Percentiles rank a stretch among this genome's conserved stretches.
These are phyloP conservation scores for Boletus mariae DNA, from an alignment of 1,284 basidiomycete species.

Conservation along the genomic window DNA sequence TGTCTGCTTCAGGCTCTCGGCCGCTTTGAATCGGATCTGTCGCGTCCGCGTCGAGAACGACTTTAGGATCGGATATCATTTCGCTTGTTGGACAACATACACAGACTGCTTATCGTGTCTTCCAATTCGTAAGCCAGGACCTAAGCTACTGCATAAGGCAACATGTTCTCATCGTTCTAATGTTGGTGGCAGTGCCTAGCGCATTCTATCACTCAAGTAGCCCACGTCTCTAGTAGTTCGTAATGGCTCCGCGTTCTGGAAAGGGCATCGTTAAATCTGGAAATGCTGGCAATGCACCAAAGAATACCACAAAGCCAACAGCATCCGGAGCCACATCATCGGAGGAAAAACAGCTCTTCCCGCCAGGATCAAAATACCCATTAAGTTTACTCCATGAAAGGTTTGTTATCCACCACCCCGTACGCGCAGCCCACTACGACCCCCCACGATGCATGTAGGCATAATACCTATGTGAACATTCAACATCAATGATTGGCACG, in stretches of 20 bases:
- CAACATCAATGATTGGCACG: too few species aligned
- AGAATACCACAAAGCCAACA: conserved; percentile 38
- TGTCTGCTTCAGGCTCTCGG: conserved; percentile 26
- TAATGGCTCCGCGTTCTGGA: conserved; percentile 58
- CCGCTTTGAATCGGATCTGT: conserved; percentile 8
- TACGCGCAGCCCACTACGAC: not conserved
- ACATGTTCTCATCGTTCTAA: too few species aligned
- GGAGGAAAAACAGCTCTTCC: conserved; percentile 60
- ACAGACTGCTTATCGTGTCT: not conserved
- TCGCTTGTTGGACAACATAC: not conserved
- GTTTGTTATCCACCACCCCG: conserved; percentile 32
- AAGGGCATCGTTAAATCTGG: conserved; percentile 82
- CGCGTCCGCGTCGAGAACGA: conserved; percentile 8
- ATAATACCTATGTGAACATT: not conserved
- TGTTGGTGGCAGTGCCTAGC: too few species aligned
- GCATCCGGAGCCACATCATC: conserved; percentile 11
- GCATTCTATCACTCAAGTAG: too few species aligned
- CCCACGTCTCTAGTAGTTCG: too few species aligned
- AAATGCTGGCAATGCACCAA: conserved; percentile 81
- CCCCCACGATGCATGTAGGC: conserved; percentile 1
- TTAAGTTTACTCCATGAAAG: conserved; percentile 74
- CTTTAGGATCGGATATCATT: conserved; percentile 25
- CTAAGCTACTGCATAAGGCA: too few species aligned
- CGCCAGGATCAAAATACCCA: conserved; percentile 79
- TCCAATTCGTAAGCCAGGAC: too few species aligned